phyloP scores from a whole-genome alignment of 768 basidiomycete genomes.

The Mrakia hoshinonis region DNA sequence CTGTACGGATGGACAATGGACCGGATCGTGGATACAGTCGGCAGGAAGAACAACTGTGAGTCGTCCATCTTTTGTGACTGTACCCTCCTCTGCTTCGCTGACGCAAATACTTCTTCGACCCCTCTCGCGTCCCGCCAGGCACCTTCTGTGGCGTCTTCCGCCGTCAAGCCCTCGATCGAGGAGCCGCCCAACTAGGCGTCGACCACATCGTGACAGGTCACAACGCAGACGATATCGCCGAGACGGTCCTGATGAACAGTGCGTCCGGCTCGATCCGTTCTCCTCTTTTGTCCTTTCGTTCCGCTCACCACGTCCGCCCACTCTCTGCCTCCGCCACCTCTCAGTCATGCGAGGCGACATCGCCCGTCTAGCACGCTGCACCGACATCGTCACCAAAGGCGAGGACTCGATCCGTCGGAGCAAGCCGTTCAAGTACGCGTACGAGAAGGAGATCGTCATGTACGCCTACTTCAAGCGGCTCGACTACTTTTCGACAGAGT shows the following conservation, averaged over 20 bases:
- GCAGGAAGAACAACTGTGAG: conserved; percentile 88
- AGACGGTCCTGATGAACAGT: conserved; percentile 99
- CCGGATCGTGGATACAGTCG: conserved; percentile 83
- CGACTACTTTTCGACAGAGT: conserved; percentile 98
- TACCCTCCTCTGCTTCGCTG: background rate
- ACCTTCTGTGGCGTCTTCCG: conserved; percentile 98
- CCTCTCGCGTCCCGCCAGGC: conserved; percentile 35
- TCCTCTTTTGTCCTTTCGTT: background rate
- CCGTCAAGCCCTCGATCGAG: conserved; percentile 89
- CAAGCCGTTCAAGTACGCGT: conserved; percentile 99
- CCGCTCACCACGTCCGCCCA: background rate
- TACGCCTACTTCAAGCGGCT: conserved; percentile 89
- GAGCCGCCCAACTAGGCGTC: conserved; percentile 75
- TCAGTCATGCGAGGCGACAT: conserved; percentile 99
- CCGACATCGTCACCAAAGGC: conserved; percentile 85
- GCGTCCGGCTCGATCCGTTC: conserved; percentile 37
- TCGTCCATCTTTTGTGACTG: background rate
- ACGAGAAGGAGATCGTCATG: conserved; percentile 99
- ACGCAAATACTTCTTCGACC: background rate
- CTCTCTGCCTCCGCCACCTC: no score
- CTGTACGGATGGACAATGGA: conserved; percentile 99
- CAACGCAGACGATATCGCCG: conserved; percentile 98
- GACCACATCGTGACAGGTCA: conserved; percentile 99
- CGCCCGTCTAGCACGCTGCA: conserved; percentile 84
- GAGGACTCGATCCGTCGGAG: conserved; percentile 93